These are phyloP conservation scores for Epichloe aotearoae DNA, from an alignment of 2,329 filamentous ascomycete genomes.

Conservation along the genomic window DNA sequence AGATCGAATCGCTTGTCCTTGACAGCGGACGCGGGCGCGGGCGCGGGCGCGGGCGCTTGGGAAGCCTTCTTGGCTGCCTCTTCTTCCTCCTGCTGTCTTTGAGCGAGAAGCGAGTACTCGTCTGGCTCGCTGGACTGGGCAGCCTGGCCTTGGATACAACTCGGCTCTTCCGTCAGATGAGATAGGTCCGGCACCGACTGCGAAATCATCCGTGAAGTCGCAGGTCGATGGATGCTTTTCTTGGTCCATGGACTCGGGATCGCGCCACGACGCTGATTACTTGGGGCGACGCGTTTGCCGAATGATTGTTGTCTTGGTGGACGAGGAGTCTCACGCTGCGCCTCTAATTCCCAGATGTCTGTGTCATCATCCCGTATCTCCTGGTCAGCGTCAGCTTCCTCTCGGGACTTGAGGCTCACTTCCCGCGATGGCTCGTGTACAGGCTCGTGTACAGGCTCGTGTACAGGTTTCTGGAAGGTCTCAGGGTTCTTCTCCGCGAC, in stretches of 20 bases:
- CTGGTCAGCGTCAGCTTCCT: constrained; percentile 6
- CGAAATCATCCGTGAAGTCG: constrained; percentile 2
- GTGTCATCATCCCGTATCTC: constrained; percentile 27
- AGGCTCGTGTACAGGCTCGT: constrained; percentile 5
- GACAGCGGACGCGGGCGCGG: constrained; percentile 11
- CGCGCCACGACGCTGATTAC: constrained; percentile 11
- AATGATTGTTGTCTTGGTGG: constrained; percentile 18
- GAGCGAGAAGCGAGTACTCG: constrained; percentile 32
- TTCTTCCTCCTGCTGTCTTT: constrained; percentile 11
- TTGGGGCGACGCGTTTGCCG: constrained; percentile 12
- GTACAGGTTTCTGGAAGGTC: not conserved
- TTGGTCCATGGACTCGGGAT: constrained; percentile 29
- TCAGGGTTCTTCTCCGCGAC: constrained; percentile 5
- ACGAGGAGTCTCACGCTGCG: constrained; percentile 31
- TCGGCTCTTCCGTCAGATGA: constrained; percentile 4
- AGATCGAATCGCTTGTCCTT: constrained; percentile 31
- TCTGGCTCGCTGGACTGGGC: constrained; percentile 17
- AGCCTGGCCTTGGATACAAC: constrained; percentile 3
- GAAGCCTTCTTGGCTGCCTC: constrained; percentile 7
- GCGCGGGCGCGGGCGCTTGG: constrained; percentile 10
- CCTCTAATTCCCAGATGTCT: constrained; percentile 46
- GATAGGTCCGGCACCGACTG: constrained; percentile 7
- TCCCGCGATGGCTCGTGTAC: constrained; percentile 8
- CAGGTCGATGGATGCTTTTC: constrained; percentile 8
- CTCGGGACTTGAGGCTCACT: not conserved